Conservation (phyloP, 1,284 basidiomycete genomes). For the Veloboletus limbatus region DNA sequence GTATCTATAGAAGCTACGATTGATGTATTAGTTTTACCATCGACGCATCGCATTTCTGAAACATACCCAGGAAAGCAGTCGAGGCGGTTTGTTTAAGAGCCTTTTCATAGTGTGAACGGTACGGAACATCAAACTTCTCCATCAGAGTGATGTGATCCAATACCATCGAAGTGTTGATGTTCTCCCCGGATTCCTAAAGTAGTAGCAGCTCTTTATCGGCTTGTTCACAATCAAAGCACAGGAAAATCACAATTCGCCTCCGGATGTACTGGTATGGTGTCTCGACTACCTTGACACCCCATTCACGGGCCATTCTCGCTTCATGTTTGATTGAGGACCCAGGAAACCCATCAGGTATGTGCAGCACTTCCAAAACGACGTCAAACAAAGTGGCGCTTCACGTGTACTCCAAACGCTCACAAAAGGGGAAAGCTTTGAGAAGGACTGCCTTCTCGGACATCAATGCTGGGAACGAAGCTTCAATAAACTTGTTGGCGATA, state of each 20-base stretch:
- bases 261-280: conserved; percentile 17
- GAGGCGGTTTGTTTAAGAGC: conserved; percentile 18
- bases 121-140: conserved; percentile 8
- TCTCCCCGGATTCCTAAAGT: conserved; percentile 10
- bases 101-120: conserved; percentile 14
- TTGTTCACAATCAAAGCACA: neutral
- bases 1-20: conserved; percentile 9
- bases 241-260: conserved; percentile 13
- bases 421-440: conserved; percentile 25
- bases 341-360: conserved; percentile 25
- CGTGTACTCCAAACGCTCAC: conserved; percentile 8
- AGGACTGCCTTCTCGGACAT: conserved; percentile 13
- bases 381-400: neutral
- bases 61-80: neutral
- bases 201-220: neutral
- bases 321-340: conserved; percentile 19
- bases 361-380: conserved; percentile 9
- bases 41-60: neutral
- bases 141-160: conserved; percentile 20
- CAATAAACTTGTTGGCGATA: conserved; percentile 18
- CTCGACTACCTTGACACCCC: conserved; percentile 10
- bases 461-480: conserved; percentile 6
- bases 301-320: conserved; percentile 12
- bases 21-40: neutral
- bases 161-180: conserved; percentile 16